Evolutionary conservation across 2,329 filamentous ascomycete species (phyloP), one percentile per base, ranked within the genome.

Genomic region (Botrytis fragariae): DNA sequence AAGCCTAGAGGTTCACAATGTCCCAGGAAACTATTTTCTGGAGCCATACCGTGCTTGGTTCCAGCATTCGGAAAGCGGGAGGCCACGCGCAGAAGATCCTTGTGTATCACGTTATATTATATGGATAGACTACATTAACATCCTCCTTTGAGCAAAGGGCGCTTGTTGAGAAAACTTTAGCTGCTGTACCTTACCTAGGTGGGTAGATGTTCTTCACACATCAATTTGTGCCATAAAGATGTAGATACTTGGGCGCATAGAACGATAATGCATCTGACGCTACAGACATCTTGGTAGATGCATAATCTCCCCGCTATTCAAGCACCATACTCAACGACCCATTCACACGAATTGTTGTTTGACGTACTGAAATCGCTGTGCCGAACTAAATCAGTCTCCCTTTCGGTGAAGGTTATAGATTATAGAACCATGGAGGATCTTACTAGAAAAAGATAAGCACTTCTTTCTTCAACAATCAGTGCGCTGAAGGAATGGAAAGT

Each of bases 51-150:
- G 72, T 75, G 69, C 72, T 73, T 72, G 44, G 51, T 45, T 72
- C 54, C 65, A 59, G 57, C 65, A 73, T 74, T 76, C 76, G 77
- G 77, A 78, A 78, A 72, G 72, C 77, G 77, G 77, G 77, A 75
- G 75, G 65, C 77, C 76, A 74, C 75, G 77, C 72, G 73, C 70
- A 72, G 57, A 54, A 57, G 42, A 71, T 73, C 77, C 76, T 72
- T 75, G 76, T 72, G 63, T 72, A 78, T 77, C 77, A 77, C 77
- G 75, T 77, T 78, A 76, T 77, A 74, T 71, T 73, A 62, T 62
- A 74, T 69, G 37, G 65, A 72, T 69, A 48, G 35, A 44, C 62
- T 60, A 35, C 29, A 60, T 57, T 57, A 35, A 69, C 45, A 60
- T 72, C 57, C 65, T 32, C 70, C 54, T 60, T 69, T 61, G 54